Base-by-base conservation (phyloP, 1,139 yeast species). In the Saccharomyces hybrid region DNA sequence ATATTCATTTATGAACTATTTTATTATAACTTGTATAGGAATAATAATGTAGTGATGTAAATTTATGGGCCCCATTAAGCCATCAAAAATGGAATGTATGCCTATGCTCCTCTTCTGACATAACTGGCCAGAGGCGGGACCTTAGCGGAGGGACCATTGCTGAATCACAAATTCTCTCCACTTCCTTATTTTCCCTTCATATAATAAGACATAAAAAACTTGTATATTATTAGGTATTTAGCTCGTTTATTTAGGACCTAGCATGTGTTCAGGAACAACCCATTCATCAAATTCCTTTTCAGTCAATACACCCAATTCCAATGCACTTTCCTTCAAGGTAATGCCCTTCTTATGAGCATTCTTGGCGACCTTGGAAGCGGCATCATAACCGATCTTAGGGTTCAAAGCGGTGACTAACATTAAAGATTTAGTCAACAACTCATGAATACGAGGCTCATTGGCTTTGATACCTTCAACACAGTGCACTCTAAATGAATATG, bases 381-480 rank as follows among this genome's bases (percentile, higher is more conserved):
- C 81, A 72, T 93, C 99, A 76, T 93, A 93, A 67, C 99, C 99
- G 68, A 93, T 93, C 83, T 91, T 90, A 66, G 99, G 98, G 82
- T 93, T 95, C 72, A 93, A 83, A 32, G 99, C 98, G 56, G 99
- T 93, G 53, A 93, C 99, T 77, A 93, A 81, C 99, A 93, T 93
- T 72, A 93, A 82, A 9, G 97, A 89, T 76, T 93, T 97, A 72
- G 88, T 88, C 79, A 93, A 79, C 60, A 87, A 79, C 76, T 93
- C 89, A 65, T 81, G 81, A 67, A 93, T 93, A 75, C 88, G 88
- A 64, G 86, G 90, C 63, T 77, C 81, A 79, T 95, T 93, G 66
- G 99, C 99, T 61, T 74, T 68, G 66, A 93, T 90, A 59, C 98
- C 99, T 57, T 86, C 97, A 58, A 93, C 96, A 79, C 99, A 93